Evolutionary conservation across 371 early-diverging fungal genomes (phyloP).

Genomic region (Fennellomyces sp.): DNA sequence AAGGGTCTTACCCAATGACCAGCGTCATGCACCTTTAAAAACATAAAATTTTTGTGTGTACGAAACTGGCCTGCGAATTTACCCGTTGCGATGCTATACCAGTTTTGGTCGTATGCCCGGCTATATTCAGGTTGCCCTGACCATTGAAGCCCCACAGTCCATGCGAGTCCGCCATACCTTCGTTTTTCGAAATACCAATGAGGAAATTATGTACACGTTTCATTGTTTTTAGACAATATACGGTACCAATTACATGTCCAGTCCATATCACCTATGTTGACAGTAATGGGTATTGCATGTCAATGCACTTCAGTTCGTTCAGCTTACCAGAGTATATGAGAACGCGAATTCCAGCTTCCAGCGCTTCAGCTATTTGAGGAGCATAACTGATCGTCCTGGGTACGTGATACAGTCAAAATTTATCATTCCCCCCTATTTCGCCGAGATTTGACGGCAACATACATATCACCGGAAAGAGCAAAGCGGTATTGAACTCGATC

Average conservation of each 20-base stretch:
- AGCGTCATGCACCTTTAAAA: slow-evolving; percentile 82
- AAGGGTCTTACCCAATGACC: slow-evolving; percentile 92
- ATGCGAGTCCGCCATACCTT: slow-evolving; percentile 76
- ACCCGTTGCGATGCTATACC: slow-evolving; percentile 30
- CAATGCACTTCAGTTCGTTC: not conserved
- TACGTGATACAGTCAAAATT: slow-evolving; percentile 54
- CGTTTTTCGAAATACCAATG: not conserved
- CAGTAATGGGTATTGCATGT: not conserved
- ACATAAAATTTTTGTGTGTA: slow-evolving; percentile 64
- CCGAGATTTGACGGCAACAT: slow-evolving; percentile 36
- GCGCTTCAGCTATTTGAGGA: slow-evolving; percentile 64
- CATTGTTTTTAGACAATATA: not conserved
- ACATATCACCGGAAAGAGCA: slow-evolving; percentile 65
- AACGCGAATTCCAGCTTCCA: slow-evolving; percentile 81
- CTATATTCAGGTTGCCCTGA: slow-evolving; percentile 67
- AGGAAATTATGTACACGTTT: not conserved
- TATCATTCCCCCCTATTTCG: slow-evolving; percentile 56
- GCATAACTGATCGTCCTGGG: slow-evolving; percentile 90
- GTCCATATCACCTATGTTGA: slow-evolving; percentile 62
- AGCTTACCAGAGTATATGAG: slow-evolving; percentile 79
- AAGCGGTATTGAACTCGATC: slow-evolving; percentile 57
- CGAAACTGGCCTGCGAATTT: slow-evolving; percentile 74
- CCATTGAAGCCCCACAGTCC: slow-evolving; percentile 82
- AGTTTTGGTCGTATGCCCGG: slow-evolving; percentile 53
- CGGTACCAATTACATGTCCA: slow-evolving; percentile 82